These are phyloP conservation scores for Penicillium sp. DNA, from an alignment of 2,329 filamentous ascomycete genomes.

Conservation along the genomic window DNA sequence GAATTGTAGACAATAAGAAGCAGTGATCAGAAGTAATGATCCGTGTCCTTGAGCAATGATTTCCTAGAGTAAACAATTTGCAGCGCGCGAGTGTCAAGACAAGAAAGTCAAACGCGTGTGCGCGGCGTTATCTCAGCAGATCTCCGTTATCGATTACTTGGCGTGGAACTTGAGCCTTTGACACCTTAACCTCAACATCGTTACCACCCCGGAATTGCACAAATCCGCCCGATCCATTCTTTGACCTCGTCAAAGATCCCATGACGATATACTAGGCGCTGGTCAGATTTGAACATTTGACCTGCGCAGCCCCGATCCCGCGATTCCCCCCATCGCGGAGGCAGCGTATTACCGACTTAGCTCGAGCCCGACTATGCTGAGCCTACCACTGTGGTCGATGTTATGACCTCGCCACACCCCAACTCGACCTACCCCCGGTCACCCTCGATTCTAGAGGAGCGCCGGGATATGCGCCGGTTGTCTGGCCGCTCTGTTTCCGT, in stretches of 20 bases:
- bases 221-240: neutral
- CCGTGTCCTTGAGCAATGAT: neutral
- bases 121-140: conserved; percentile 29
- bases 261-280: neutral
- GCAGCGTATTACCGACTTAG: conserved; percentile 13
- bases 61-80: neutral
- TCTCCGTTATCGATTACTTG: conserved; percentile 28
- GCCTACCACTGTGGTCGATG: conserved; percentile 30
- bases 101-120: conserved; percentile 21
- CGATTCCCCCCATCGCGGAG: conserved; percentile 8
- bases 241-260: neutral
- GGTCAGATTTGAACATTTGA: neutral
- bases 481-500: conserved; percentile 55
- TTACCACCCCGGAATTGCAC: conserved; percentile 3
- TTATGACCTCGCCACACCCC: conserved; percentile 42
- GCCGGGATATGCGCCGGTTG: conserved; percentile 40
- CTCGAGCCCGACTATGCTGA: conserved; percentile 30
- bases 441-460: conserved; percentile 33
- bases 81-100: conserved; percentile 12
- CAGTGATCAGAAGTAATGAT: neutral
- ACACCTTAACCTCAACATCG: conserved; percentile 10
- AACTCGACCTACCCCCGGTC: conserved; percentile 32
- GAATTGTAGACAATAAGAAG: conserved; percentile 7
- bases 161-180: conserved; percentile 14
- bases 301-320: neutral